Evolutionary conservation across 1,284 basidiomycete species (phyloP).

Genomic region (Heterobasidion occidentale): DNA sequence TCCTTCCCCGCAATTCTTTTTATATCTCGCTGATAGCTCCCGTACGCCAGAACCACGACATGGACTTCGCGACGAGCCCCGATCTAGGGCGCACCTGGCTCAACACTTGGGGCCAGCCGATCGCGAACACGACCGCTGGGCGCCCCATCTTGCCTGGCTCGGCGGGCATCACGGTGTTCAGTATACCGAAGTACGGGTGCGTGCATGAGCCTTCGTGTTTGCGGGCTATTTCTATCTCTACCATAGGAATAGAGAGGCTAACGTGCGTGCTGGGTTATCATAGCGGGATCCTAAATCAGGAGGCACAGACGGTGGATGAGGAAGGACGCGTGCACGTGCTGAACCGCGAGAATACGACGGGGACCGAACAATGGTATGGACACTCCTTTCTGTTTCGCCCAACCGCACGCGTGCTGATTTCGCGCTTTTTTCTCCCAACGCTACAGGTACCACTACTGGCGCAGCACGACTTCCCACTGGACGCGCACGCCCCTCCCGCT

Average conservation of each 20-base stretch:
- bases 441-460: slow-evolving; percentile 34
- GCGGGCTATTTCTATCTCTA: not conserved
- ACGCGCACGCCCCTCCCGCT: slow-evolving; percentile 29
- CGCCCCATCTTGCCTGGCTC: slow-evolving; percentile 28
- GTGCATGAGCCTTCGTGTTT: not conserved
- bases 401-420: slow-evolving; percentile 1
- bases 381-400: not conserved
- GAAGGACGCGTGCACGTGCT: slow-evolving; percentile 32
- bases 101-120: slow-evolving; percentile 31
- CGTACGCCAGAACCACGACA: slow-evolving; percentile 30
- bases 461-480: slow-evolving; percentile 26
- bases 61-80: slow-evolving; percentile 29
- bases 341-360: slow-evolving; percentile 34
- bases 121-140: slow-evolving; percentile 19
- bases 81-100: slow-evolving; percentile 28
- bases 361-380: slow-evolving; percentile 28
- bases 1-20: not conserved
- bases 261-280: not conserved
- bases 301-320: slow-evolving; percentile 30
- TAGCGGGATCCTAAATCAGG: slow-evolving; percentile 36
- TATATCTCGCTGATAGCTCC: not conserved
- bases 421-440: not conserved
- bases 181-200: slow-evolving; percentile 34
- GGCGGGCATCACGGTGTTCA: slow-evolving; percentile 30
- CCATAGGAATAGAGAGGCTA: not conserved